phyloP scores from a whole-genome alignment of 2,329 filamentous ascomycete genomes.

The Fusarium stilboides region DNA sequence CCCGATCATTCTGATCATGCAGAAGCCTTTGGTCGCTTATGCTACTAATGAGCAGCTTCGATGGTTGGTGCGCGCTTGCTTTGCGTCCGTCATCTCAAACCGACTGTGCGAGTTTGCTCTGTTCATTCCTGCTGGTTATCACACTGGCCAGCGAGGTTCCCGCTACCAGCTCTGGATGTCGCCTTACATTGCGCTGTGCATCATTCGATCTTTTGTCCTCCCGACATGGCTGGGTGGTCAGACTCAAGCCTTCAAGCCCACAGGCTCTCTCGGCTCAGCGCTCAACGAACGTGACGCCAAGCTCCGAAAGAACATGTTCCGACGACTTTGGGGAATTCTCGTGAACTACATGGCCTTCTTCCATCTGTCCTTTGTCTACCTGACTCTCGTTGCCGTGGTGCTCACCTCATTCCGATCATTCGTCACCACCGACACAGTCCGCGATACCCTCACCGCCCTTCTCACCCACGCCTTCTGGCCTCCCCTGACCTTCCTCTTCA shows the following conservation, averaged over 20 bases:
- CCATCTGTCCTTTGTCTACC: slow-evolving; percentile 69
- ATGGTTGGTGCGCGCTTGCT: slow-evolving; percentile 71
- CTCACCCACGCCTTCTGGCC: slow-evolving; percentile 75
- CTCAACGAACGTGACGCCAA: slow-evolving; percentile 72
- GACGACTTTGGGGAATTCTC: slow-evolving; percentile 68
- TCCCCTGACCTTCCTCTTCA: slow-evolving; percentile 70
- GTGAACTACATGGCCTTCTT: slow-evolving; percentile 70
- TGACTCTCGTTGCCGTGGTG: slow-evolving; percentile 66
- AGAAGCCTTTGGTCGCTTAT: slow-evolving; percentile 71
- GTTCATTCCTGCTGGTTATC: slow-evolving; percentile 72
- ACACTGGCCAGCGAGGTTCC: slow-evolving; percentile 70
- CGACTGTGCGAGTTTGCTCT: slow-evolving; percentile 71
- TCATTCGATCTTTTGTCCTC: slow-evolving; percentile 71
- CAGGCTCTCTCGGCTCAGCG: slow-evolving; percentile 69
- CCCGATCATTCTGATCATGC: slow-evolving; percentile 71
- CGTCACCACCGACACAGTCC: slow-evolving; percentile 55
- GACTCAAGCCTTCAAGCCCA: slow-evolving; percentile 72
- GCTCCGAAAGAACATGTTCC: slow-evolving; percentile 66
- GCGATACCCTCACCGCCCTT: slow-evolving; percentile 64
- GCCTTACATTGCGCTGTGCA: slow-evolving; percentile 71
- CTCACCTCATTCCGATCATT: slow-evolving; percentile 68
- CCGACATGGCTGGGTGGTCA: slow-evolving; percentile 73
- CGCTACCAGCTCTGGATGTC: slow-evolving; percentile 75
- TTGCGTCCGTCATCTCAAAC: slow-evolving; percentile 65
- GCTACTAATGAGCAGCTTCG: slow-evolving; percentile 67